Percentiles rank a stretch among this genome's conserved stretches.
phyloP scores from a whole-genome alignment of 192 early-diverging fungal species.

The Piromyces finnis region DNA sequence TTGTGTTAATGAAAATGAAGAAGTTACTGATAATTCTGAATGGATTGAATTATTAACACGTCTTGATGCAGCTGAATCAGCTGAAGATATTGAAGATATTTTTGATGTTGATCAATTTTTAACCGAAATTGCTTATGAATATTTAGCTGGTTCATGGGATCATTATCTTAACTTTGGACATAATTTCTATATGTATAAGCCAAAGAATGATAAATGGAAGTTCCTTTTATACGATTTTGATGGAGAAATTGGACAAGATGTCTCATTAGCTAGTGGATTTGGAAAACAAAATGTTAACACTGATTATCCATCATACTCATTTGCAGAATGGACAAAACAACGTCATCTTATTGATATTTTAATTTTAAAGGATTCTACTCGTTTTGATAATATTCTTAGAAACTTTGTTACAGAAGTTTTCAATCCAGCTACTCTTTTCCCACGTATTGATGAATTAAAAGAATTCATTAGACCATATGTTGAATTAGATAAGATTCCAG shows the following conservation, averaged over 20 bases:
- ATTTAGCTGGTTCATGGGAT: not conserved
- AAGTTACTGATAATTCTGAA: not conserved
- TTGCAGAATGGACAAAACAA: not conserved
- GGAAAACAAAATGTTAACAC: too few species aligned
- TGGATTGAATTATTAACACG: not conserved
- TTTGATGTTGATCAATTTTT: not conserved
- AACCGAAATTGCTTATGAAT: not conserved
- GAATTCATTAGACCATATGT: not conserved
- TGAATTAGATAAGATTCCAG: not conserved
- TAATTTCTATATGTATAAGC: not conserved
- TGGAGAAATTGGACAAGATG: not conserved
- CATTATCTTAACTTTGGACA: not conserved
- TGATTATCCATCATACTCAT: not conserved
- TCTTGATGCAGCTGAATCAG: not conserved
- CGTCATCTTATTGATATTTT: not conserved
- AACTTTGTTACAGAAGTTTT: not conserved
- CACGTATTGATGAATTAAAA: not conserved
- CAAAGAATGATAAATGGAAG: not conserved
- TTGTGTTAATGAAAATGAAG: not conserved
- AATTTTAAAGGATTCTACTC: not conserved
- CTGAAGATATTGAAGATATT: not conserved
- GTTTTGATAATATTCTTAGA: not conserved
- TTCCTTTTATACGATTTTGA: not conserved
- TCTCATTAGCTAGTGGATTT: too few species aligned
- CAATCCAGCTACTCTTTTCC: not conserved